Evolutionary conservation across 768 basidiomycete species (phyloP).

Genomic region (Mycena leptocephala): DNA sequence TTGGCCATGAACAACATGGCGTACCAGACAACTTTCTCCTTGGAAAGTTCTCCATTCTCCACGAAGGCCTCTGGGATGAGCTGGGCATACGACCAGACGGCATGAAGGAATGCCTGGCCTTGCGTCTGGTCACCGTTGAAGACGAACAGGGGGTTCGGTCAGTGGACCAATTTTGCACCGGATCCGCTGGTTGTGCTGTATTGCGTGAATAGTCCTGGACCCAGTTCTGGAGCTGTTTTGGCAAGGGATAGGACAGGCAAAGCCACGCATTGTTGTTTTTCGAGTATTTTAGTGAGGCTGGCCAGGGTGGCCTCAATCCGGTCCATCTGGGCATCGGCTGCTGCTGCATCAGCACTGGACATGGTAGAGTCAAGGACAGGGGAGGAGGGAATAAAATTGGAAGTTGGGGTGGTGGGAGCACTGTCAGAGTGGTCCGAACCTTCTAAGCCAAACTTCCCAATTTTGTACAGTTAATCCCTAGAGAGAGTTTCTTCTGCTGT

Average conservation of each 20-base stretch:
- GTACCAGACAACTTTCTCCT: no score
- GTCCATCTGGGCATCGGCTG: no score
- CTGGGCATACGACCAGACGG: background rate
- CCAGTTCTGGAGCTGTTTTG: no score
- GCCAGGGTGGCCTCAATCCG: no score
- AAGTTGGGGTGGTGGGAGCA: background rate
- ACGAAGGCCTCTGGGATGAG: background rate
- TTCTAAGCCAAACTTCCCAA: background rate
- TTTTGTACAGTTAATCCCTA: no score
- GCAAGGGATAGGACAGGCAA: no score
- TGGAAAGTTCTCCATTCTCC: no score
- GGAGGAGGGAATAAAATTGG: background rate
- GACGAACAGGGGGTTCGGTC: slow-evolving; percentile 7
- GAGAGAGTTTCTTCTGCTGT: background rate
- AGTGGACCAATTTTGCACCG: background rate
- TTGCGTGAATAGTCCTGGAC: no score
- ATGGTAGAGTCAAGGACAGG: background rate
- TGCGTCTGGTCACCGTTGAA: background rate
- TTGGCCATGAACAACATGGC: background rate
- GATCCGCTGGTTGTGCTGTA: no score
- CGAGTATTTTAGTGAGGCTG: no score
- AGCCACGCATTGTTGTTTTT: no score
- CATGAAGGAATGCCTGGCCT: background rate
- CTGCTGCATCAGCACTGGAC: background rate
- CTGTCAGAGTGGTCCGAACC: background rate